A percentile compares a stretch with the other conserved stretches of the same genome.
Conservation (phyloP, 2,329 filamentous ascomycete species). For the Cladophialophora exuberans region DNA sequence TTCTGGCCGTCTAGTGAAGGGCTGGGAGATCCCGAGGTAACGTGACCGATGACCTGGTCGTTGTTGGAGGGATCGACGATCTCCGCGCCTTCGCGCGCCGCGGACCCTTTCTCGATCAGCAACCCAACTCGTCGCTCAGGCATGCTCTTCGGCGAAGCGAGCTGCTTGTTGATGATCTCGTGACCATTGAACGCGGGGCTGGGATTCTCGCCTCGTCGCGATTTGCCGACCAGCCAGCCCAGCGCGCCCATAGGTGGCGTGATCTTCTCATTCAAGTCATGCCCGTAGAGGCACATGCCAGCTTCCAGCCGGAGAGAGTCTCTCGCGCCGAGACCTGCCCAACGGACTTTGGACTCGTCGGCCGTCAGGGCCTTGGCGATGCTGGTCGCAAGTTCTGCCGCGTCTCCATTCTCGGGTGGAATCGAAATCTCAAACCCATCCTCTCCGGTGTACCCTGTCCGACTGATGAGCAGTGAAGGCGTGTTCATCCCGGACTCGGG, state of each 20-base stretch:
- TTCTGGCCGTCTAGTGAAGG: slow-evolving; percentile 80
- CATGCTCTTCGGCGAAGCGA: slow-evolving; percentile 64
- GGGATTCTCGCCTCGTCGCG: slow-evolving; percentile 60
- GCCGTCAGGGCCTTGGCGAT: slow-evolving; percentile 72
- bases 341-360: slow-evolving; percentile 67
- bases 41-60: slow-evolving; percentile 68
- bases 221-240: slow-evolving; percentile 83
- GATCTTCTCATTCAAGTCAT: slow-evolving; percentile 82
- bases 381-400: slow-evolving; percentile 42
- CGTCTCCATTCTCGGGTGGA: slow-evolving; percentile 65
- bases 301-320: slow-evolving; percentile 93
- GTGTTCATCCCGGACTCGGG: slow-evolving; percentile 54
- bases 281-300: slow-evolving; percentile 99
- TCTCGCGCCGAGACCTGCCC: slow-evolving; percentile 86
- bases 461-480: slow-evolving; percentile 71
- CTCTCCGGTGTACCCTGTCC: slow-evolving; percentile 95
- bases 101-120: slow-evolving; percentile 75
- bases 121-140: slow-evolving; percentile 78
- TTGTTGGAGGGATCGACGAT: slow-evolving; percentile 65
- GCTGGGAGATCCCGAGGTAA: slow-evolving; percentile 90
- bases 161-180: slow-evolving; percentile 74
- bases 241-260: slow-evolving; percentile 70
- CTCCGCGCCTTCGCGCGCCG: slow-evolving; percentile 84
- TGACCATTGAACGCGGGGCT: slow-evolving; percentile 81
- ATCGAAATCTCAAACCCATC: slow-evolving; percentile 98